Base-by-base conservation (phyloP, 495 filamentous ascomycete genomes). In the Daldinia caldariorum region DNA sequence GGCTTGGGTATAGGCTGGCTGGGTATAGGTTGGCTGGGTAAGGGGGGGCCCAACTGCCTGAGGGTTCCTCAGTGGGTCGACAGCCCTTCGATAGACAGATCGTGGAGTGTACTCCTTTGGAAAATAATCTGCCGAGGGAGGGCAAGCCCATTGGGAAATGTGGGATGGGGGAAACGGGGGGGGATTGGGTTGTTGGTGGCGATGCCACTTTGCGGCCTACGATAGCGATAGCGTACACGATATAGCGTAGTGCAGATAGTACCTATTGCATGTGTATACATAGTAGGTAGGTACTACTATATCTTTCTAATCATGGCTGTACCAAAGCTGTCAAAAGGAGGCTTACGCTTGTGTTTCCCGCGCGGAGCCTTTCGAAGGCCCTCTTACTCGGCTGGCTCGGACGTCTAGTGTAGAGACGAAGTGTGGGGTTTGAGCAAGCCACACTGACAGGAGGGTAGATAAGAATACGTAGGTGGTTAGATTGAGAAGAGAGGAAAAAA, bases 71-170 rank as follows among this genome's bases (percentile, higher is more conserved):
- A 69, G 74, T 71, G 62, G 71, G 50, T 64, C 69, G 68, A 62
- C 59, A 62, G 63, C 47, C 47, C 26, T 26, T 59, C 59, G 68
- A 69, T 66, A 61, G 37, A 69, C 22, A 77, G 75, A 77, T 77
- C 75, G 75, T 77, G 75, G 75, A 77, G 75, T 77, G 75, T 62
- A 77, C 75, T 75, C 75, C 75, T 64, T 64, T 77, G 64, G 39
- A 66, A 66, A 65, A 59, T 45, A 66, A 73, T 75, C 70, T 73
- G 72, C 74, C 74, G 72, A 75, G 64, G 70, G 66, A 69, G 65
- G 61, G 67, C 60, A 66, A 53, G 61, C 66, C 54, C 26, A 26
- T 26, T 26, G 3, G 26, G 26, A 26, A 26, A 26, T 26, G 26
- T 1, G 26, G 26, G 26, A 73, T 65, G 66, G 50, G 68, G 58